These are phyloP conservation scores for Ampelomyces quisqualis DNA, from an alignment of 2,329 filamentous ascomycete genomes.

Conservation along the genomic window DNA sequence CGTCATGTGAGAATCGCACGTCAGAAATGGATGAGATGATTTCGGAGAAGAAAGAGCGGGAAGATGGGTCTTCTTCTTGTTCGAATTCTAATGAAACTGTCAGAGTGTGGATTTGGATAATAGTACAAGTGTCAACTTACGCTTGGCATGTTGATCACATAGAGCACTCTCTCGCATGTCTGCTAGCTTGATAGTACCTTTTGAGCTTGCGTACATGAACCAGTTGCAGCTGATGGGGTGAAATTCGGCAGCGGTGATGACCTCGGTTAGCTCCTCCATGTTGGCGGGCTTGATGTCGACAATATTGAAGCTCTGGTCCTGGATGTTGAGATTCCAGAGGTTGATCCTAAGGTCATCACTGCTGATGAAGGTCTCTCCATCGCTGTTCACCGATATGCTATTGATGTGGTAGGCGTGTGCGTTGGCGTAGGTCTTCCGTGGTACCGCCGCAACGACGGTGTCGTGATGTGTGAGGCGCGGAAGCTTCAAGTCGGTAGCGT, in stretches of 20 bases:
- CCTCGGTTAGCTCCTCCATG: conserved; percentile 98
- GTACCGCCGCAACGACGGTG: conserved; percentile 94
- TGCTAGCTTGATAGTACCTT: conserved; percentile 97
- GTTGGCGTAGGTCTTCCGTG: conserved; percentile 94
- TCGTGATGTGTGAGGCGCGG: conserved; percentile 97
- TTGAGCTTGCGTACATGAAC: conserved; percentile 99
- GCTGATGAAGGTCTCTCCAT: conserved; percentile 98
- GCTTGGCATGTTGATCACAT: conserved; percentile 92
- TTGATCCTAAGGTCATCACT: conserved; percentile 98
- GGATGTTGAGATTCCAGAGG: conserved; percentile 98
- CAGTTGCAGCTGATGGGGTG: conserved; percentile 97
- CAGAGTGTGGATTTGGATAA: neutral
- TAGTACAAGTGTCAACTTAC: conserved; percentile 56
- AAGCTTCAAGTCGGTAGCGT: conserved; percentile 80
- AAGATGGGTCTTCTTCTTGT: conserved; percentile 95
- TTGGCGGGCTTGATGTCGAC: conserved; percentile 99
- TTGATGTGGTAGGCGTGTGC: conserved; percentile 99
- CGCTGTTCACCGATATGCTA: conserved; percentile 99
- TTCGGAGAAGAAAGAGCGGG: conserved; percentile 98
- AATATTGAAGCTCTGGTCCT: conserved; percentile 99
- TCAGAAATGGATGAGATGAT: conserved; percentile 99
- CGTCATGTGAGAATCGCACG: conserved; percentile 94
- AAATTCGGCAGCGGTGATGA: conserved; percentile 97
- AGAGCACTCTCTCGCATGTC: conserved; percentile 97
- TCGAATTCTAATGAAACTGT: conserved; percentile 73